Conservation (phyloP, 2,329 filamentous ascomycete genomes). For the Aureobasidium sp. region DNA sequence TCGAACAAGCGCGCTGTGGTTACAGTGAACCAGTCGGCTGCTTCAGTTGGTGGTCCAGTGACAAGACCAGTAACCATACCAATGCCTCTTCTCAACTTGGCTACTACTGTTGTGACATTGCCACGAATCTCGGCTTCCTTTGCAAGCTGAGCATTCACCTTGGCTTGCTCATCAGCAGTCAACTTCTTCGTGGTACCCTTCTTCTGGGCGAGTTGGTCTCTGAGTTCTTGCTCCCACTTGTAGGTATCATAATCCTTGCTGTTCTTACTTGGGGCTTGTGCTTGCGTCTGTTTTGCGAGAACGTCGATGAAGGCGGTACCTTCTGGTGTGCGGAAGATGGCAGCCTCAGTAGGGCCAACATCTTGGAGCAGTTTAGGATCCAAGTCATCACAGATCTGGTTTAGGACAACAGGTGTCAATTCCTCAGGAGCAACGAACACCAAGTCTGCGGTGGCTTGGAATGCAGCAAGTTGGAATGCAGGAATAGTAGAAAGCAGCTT, state of each 20-base stretch:
- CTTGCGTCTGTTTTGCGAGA: conserved; percentile 69
- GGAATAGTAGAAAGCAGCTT: conserved; percentile 38
- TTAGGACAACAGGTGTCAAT: conserved; percentile 67
- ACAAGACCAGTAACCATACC: conserved; percentile 78
- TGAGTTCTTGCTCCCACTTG: conserved; percentile 93
- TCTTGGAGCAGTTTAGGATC: conserved; percentile 58
- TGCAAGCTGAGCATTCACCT: conserved; percentile 80
- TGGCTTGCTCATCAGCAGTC: conserved; percentile 76
- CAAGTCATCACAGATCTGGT: conserved; percentile 66
- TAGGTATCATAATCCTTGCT: conserved; percentile 90
- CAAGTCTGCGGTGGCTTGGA: conserved; percentile 77
- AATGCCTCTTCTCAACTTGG: conserved; percentile 69
- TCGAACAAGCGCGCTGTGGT: conserved; percentile 66
- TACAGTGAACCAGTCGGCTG: conserved; percentile 77
- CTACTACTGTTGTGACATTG: conserved; percentile 60
- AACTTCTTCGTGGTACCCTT: conserved; percentile 88
- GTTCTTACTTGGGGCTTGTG: conserved; percentile 69
- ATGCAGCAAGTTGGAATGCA: conserved; percentile 55
- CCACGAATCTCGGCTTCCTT: conserved; percentile 76
- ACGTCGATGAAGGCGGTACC: conserved; percentile 87
- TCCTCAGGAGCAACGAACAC: conserved; percentile 84
- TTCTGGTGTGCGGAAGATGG: conserved; percentile 85
- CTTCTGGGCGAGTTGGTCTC: conserved; percentile 81
- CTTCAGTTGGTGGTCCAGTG: conserved; percentile 80
- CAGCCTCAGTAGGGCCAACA: conserved; percentile 79